Percentiles rank a stretch among this genome's conserved stretches.
phyloP scores from a whole-genome alignment of 140 eudicot species.

The Cichorium intybus region DNA sequence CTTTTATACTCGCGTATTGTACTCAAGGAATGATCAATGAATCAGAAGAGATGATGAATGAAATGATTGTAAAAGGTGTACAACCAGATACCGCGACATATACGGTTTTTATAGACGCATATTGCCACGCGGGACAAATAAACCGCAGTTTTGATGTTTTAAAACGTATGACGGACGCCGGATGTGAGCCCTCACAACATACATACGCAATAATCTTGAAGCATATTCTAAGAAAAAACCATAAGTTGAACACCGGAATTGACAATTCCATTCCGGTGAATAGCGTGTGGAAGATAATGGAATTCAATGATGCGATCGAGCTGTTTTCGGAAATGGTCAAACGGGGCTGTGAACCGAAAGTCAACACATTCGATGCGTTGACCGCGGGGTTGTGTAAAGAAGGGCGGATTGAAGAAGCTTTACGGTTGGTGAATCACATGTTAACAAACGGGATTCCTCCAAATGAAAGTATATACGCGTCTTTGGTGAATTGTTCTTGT shows the following conservation, averaged over 20 bases:
- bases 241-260: background rate
- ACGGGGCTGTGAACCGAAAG: constrained; percentile 48
- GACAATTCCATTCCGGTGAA: no score
- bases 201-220: constrained; percentile 71
- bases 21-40: constrained; percentile 66
- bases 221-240: constrained; percentile 33
- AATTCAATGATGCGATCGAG: constrained; percentile 43
- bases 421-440: constrained; percentile 58
- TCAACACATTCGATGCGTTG: constrained; percentile 50
- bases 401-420: constrained; percentile 55
- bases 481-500: constrained; percentile 63
- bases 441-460: constrained; percentile 44
- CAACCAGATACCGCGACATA: constrained; percentile 60
- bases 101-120: constrained; percentile 76
- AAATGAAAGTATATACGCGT: constrained; percentile 48
- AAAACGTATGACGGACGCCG: no score
- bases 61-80: constrained; percentile 52
- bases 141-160: constrained; percentile 50
- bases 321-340: constrained; percentile 61
- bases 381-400: constrained; percentile 68
- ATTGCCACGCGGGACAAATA: constrained; percentile 52
- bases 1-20: constrained; percentile 67
- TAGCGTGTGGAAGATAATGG: constrained; percentile 72
- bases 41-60: constrained; percentile 58
- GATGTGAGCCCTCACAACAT: constrained; percentile 65